Evolutionary conservation across 2,329 filamentous ascomycete species (phyloP).

Genomic region (Fonsecaea multimorphosa): DNA sequence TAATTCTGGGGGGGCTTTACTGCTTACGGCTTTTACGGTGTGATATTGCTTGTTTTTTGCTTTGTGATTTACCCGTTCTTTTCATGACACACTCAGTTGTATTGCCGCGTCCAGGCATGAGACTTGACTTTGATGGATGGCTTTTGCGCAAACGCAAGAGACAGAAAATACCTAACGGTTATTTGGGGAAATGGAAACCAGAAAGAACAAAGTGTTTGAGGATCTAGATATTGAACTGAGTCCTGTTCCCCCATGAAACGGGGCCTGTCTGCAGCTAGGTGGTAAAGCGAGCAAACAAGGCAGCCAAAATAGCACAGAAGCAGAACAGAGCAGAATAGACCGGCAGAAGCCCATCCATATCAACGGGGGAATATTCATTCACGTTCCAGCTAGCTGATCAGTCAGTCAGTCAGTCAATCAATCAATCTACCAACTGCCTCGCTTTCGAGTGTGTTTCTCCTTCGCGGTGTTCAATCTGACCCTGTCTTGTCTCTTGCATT

Average conservation of each 20-base stretch:
- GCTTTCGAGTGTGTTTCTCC: too few relatives aligned
- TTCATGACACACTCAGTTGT: not conserved
- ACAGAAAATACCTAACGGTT: not conserved
- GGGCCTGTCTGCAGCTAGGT: too few relatives aligned
- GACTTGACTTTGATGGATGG: not conserved
- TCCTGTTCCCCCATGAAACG: not conserved
- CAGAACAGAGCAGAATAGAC: not conserved
- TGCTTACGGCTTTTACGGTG: not conserved
- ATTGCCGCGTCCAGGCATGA: not conserved
- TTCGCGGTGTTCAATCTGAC: too few relatives aligned
- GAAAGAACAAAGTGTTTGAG: conserved; percentile 3
- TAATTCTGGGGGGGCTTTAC: conserved; percentile 18
- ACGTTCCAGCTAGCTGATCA: too few relatives aligned
- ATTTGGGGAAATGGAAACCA: not conserved
- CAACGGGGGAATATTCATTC: too few relatives aligned
- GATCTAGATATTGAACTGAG: not conserved
- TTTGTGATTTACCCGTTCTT: not conserved
- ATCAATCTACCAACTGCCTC: too few relatives aligned
- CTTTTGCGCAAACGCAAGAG: too few relatives aligned
- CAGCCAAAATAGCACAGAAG: too few relatives aligned
- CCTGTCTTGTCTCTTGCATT: too few relatives aligned
- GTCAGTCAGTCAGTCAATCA: too few relatives aligned
- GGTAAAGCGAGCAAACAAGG: not conserved
- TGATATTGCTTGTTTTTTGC: not conserved
- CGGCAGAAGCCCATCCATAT: not conserved